Percentiles rank a stretch among this genome's conserved stretches.
Conservation (phyloP, 208 protist species). For the Blechomonas ayalai region DNA sequence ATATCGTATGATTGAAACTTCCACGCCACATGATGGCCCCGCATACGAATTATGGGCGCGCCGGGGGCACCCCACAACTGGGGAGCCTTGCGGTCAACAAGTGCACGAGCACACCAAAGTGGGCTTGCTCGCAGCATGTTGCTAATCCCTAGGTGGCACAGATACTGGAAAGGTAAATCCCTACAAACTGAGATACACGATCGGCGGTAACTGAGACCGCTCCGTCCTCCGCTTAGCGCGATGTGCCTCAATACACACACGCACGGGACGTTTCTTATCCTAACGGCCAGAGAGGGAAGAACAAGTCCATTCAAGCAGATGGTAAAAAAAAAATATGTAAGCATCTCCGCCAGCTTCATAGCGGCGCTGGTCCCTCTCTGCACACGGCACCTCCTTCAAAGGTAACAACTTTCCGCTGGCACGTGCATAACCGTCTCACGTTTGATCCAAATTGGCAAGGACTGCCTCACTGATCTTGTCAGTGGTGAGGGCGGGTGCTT, state of each 20-base stretch:
- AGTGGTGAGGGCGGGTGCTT: no score
- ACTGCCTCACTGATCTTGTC: no score
- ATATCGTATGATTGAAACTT: constrained; percentile 88
- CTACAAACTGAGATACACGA: neutral
- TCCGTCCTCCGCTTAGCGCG: neutral
- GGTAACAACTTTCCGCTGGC: no score
- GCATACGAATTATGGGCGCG: constrained; percentile 84
- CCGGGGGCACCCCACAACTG: constrained; percentile 83
- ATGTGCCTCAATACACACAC: neutral
- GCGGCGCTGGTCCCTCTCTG: no score
- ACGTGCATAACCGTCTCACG: no score
- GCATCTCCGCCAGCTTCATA: neutral
- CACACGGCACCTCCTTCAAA: no score
- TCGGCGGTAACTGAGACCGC: no score
- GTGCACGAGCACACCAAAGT: constrained; percentile 25
- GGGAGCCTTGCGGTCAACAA: constrained; percentile 50
- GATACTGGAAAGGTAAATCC: neutral
- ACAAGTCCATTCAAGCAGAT: constrained; percentile 8
- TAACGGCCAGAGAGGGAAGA: neutral
- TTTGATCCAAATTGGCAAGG: no score
- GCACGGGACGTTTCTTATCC: no score
- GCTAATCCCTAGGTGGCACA: neutral
- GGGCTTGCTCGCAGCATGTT: constrained; percentile 11
- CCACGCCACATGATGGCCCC: constrained; percentile 77
- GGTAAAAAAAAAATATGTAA: neutral